A percentile compares a stretch with the other conserved stretches of the same genome.
Evolutionary conservation across 495 filamentous ascomycete species (phyloP).

Genomic region (Neurospora sp.): DNA sequence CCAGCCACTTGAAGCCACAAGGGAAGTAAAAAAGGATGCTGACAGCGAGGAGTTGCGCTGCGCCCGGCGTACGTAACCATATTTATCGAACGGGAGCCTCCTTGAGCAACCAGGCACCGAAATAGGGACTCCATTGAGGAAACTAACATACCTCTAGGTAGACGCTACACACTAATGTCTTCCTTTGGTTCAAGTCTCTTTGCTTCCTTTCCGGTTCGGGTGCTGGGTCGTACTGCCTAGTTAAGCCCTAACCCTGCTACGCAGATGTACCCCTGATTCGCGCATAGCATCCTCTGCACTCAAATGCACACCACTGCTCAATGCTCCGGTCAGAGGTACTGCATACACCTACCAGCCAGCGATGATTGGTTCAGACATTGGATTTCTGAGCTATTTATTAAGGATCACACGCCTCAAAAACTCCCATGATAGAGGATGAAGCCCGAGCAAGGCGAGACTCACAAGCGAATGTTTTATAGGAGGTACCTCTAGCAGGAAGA

Average conservation of each 20-base stretch:
- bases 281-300: background rate
- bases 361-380: background rate
- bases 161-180: background rate
- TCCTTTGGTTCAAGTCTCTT: background rate
- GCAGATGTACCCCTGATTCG: background rate
- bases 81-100: background rate
- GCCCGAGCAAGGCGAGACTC: background rate
- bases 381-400: background rate
- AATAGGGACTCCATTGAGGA: background rate
- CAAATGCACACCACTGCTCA: background rate
- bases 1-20: background rate
- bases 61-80: background rate
- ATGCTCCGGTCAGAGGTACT: background rate
- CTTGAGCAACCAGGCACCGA: background rate
- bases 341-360: background rate
- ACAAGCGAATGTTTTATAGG: background rate
- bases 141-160: background rate
- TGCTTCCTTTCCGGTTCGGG: background rate
- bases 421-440: background rate
- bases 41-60: background rate
- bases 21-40: background rate
- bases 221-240: background rate
- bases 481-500: background rate
- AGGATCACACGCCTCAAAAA: background rate
- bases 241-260: background rate